phyloP scores from a whole-genome alignment of 768 basidiomycete genomes.

The Auriculariales sp. region DNA sequence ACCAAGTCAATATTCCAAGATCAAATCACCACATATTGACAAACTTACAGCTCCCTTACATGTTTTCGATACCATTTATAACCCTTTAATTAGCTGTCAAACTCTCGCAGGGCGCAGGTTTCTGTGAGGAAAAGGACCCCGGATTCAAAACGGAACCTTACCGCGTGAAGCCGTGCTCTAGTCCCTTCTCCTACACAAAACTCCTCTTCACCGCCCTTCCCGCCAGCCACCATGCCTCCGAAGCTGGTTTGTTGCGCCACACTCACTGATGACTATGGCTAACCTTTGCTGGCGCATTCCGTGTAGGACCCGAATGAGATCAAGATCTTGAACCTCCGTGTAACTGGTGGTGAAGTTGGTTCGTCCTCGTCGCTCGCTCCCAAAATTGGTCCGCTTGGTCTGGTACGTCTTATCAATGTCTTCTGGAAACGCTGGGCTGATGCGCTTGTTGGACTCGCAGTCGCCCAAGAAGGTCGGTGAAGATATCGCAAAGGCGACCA shows the following conservation, averaged over 20 bases:
- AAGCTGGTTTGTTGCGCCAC: constrained; percentile 43
- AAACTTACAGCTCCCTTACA: too few species aligned
- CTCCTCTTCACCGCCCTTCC: constrained; percentile 5
- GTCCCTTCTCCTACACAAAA: neutral
- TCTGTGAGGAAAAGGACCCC: too few species aligned
- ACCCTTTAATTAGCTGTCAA: too few species aligned
- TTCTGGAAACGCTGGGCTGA: constrained; percentile 7
- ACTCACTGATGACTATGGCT: constrained; percentile 1
- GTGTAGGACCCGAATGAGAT: constrained; percentile 87
- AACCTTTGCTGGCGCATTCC: neutral
- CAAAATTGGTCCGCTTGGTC: constrained; percentile 99
- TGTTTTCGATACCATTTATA: too few species aligned
- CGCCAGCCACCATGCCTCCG: constrained; percentile 45
- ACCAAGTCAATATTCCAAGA: too few species aligned
- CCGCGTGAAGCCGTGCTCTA: neutral
- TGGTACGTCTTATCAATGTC: constrained; percentile 43
- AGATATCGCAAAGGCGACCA: constrained; percentile 99
- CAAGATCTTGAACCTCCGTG: constrained; percentile 97
- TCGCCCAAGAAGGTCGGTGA: constrained; percentile 99
- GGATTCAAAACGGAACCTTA: too few species aligned
- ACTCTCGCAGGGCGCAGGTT: too few species aligned
- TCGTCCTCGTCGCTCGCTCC: constrained; percentile 96
- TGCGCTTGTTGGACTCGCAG: constrained; percentile 34
- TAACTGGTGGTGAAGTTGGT: constrained; percentile 98
- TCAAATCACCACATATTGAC: too few species aligned